phyloP scores from a whole-genome alignment of 2,329 filamentous ascomycete species.

The Fusarium setosum region DNA sequence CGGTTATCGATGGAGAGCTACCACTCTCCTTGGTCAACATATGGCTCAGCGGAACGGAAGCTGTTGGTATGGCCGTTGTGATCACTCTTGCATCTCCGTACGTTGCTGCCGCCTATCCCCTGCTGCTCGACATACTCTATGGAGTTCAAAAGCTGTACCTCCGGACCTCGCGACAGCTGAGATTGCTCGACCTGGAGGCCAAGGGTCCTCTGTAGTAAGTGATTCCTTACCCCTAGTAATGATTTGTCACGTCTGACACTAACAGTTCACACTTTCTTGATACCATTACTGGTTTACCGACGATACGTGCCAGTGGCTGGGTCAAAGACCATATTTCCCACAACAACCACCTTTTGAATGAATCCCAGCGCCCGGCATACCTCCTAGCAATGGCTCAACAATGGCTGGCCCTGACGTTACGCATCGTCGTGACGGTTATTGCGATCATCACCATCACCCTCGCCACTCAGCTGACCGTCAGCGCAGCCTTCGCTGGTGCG shows the following conservation, averaged over 20 bases:
- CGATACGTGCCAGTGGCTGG: slow-evolving; percentile 63
- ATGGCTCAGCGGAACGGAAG: neutral
- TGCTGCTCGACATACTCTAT: slow-evolving; percentile 57
- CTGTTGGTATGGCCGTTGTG: slow-evolving; percentile 18
- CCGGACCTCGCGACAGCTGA: slow-evolving; percentile 67
- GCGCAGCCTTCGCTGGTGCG: slow-evolving; percentile 51
- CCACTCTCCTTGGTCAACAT: slow-evolving; percentile 44
- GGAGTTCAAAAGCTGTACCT: slow-evolving; percentile 67
- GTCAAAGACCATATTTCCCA: neutral
- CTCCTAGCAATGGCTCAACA: slow-evolving; percentile 58
- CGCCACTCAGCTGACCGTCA: slow-evolving; percentile 54
- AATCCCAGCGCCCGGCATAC: slow-evolving; percentile 58
- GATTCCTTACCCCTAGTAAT: neutral
- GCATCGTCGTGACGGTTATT: slow-evolving; percentile 60
- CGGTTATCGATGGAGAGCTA: slow-evolving; percentile 50
- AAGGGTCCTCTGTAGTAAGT: slow-evolving; percentile 64
- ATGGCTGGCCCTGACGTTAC: slow-evolving; percentile 64
- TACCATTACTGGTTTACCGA: slow-evolving; percentile 63
- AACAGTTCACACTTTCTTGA: slow-evolving; percentile 61
- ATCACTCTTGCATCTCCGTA: slow-evolving; percentile 53
- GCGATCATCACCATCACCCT: slow-evolving; percentile 58
- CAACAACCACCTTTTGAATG: slow-evolving; percentile 58
- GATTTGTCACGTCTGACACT: too few relatives aligned
- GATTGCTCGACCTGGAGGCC: slow-evolving; percentile 68
- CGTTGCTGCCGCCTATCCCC: slow-evolving; percentile 60